Evolutionary conservation across 2,329 filamentous ascomycete genomes (phyloP).

Genomic region (Orbilia ellipsospora): DNA sequence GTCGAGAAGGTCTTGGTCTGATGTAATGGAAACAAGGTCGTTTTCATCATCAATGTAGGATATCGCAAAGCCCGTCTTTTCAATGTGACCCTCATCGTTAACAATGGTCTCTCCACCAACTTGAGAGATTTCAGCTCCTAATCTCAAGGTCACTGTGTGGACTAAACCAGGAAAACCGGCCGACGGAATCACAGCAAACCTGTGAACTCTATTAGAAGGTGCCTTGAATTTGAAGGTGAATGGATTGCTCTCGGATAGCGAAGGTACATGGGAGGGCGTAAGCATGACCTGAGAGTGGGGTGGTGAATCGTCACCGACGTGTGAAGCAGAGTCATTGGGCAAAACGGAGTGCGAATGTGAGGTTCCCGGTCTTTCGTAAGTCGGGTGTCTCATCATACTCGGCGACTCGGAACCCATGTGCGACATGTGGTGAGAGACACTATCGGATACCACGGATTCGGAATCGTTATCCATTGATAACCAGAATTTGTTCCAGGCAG

Average conservation of each 20-base stretch:
- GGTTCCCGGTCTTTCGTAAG: conserved; percentile 51
- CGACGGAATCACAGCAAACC: conserved; percentile 83
- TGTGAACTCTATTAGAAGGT: conserved; percentile 91
- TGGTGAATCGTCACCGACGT: conserved; percentile 83
- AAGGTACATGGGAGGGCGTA: conserved; percentile 63
- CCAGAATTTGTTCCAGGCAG: conserved; percentile 99
- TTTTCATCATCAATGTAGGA: conserved; percentile 98
- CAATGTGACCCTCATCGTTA: conserved; percentile 82
- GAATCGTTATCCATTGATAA: conserved; percentile 93
- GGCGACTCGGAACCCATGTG: conserved; percentile 53
- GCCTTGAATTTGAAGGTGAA: conserved; percentile 99
- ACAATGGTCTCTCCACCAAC: conserved; percentile 80
- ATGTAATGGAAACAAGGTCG: conserved; percentile 95
- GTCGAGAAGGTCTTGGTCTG: conserved; percentile 90
- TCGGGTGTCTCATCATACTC: conserved; percentile 38
- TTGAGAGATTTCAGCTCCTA: conserved; percentile 82
- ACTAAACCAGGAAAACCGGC: conserved; percentile 85
- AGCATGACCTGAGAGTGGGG: conserved; percentile 68
- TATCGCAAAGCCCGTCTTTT: conserved; percentile 83
- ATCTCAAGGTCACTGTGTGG: conserved; percentile 79
- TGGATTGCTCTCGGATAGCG: conserved; percentile 73
- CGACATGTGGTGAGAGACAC: conserved; percentile 66
- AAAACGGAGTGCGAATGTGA: conserved; percentile 78
- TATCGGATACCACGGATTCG: conserved; percentile 94
- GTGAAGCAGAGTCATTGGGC: conserved; percentile 93